Percentiles rank a stretch among this genome's conserved stretches.
Conservation (phyloP, 805 yeast genomes). For the Ogataea populi-albae region DNA sequence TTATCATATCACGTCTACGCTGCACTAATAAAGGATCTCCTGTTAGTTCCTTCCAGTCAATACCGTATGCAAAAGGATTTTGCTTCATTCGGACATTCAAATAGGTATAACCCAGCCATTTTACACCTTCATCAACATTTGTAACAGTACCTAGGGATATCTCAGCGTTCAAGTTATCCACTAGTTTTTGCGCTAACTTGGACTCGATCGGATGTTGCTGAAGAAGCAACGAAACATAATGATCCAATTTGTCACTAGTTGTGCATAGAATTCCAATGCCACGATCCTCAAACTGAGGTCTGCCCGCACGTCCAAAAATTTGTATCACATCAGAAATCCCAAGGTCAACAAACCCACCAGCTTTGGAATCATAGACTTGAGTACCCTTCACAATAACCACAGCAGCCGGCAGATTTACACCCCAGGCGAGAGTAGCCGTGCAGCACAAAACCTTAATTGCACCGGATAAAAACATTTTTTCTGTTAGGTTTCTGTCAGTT, state of each 20-base stretch:
- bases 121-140: constrained; percentile 88
- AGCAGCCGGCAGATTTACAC: constrained; percentile 97
- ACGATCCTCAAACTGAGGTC: constrained; percentile 90
- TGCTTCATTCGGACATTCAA: constrained; percentile 91
- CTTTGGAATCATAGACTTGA: constrained; percentile 88
- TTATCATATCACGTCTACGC: constrained; percentile 71
- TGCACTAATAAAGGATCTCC: constrained; percentile 79
- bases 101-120: constrained; percentile 98
- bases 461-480: constrained; percentile 81
- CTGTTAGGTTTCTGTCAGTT: constrained; percentile 84
- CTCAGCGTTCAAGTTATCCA: constrained; percentile 94
- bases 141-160: constrained; percentile 94
- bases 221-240: constrained; percentile 81
- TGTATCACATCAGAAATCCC: constrained; percentile 97
- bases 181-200: constrained; percentile 67
- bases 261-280: constrained; percentile 95
- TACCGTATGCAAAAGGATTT: constrained; percentile 89
- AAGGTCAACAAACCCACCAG: constrained; percentile 90
- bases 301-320: constrained; percentile 98
- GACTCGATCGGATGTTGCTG: constrained; percentile 98
- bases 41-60: constrained; percentile 79
- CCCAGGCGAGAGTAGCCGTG: constrained; percentile 99
- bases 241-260: constrained; percentile 74
- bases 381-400: constrained; percentile 97
- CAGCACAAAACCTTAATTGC: constrained; percentile 87